Evolutionary conservation across 2,329 filamentous ascomycete genomes (phyloP).

Genomic region (Pestalotiopsis sp.): DNA sequence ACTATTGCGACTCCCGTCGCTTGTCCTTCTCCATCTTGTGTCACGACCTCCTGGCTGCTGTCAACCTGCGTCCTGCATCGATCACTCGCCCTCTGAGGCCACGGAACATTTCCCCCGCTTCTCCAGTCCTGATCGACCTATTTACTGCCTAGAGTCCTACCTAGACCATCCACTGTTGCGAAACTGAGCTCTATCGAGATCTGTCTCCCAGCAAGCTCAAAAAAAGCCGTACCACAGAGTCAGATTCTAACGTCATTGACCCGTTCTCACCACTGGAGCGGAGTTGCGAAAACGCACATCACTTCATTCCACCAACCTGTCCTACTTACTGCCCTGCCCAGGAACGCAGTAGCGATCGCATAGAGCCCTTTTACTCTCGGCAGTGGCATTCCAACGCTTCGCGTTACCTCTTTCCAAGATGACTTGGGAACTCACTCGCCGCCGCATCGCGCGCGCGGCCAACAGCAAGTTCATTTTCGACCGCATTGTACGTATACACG

Average conservation of each 20-base stretch:
- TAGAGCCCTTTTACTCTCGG: neutral
- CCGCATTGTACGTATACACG: constrained; percentile 63
- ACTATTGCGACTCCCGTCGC: neutral
- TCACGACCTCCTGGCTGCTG: neutral
- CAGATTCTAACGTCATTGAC: neutral
- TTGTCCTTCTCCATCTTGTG: neutral
- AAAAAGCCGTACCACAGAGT: neutral
- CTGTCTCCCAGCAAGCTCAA: neutral
- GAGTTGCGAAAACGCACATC: neutral
- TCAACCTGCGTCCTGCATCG: neutral
- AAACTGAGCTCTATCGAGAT: neutral
- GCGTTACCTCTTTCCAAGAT: constrained; percentile 38
- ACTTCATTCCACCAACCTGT: neutral
- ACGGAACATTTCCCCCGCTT: neutral
- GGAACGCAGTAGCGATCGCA: neutral
- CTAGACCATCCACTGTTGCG: neutral
- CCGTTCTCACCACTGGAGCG: neutral
- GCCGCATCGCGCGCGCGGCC: constrained; percentile 65
- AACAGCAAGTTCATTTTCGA: constrained; percentile 77
- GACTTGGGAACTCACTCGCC: constrained; percentile 60
- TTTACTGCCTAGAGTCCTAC: neutral
- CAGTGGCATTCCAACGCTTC: neutral
- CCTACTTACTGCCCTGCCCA: neutral
- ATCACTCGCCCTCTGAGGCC: neutral
- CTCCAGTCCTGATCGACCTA: neutral